These are phyloP conservation scores for Arctium minus DNA, from an alignment of 129 eudicot species.

Conservation along the genomic window DNA sequence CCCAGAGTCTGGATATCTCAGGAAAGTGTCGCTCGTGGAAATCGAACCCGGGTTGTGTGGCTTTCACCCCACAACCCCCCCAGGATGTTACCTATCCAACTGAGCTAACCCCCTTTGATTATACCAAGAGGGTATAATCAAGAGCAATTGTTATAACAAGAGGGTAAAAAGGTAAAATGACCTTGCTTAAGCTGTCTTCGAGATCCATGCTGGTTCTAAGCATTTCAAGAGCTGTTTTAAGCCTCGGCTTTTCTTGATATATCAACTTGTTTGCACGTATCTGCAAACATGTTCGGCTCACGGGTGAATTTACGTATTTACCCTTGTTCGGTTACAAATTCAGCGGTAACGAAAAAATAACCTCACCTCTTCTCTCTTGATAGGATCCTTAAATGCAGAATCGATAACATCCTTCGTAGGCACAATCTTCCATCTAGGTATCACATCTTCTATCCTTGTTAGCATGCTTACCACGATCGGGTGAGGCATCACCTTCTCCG, in stretches of 20 bases:
- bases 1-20: no score
- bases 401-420: conserved; percentile 92
- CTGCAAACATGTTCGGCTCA: conserved; percentile 34
- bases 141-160: not conserved
- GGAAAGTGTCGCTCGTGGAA: no score
- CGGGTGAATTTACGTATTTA: not conserved
- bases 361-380: conserved; percentile 77
- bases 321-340: not conserved
- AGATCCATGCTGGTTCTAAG: conserved; percentile 95
- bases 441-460: conserved; percentile 81
- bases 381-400: conserved; percentile 93
- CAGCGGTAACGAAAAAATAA: not conserved
- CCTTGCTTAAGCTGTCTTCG: conserved; percentile 84
- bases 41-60: no score
- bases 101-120: no score
- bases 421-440: conserved; percentile 98
- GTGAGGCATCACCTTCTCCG: conserved; percentile 99
- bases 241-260: conserved; percentile 87
- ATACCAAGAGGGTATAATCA: no score
- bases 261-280: conserved; percentile 78
- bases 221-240: conserved; percentile 98
- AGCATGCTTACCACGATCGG: conserved; percentile 74
- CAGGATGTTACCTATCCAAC: no score
- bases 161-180: conserved; percentile 11
- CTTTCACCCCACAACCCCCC: no score